Percentiles rank a stretch among this genome's conserved stretches.
Conservation (phyloP, 225 moss, liverwort and hornwort species). For the Sphagnum tenellum region DNA sequence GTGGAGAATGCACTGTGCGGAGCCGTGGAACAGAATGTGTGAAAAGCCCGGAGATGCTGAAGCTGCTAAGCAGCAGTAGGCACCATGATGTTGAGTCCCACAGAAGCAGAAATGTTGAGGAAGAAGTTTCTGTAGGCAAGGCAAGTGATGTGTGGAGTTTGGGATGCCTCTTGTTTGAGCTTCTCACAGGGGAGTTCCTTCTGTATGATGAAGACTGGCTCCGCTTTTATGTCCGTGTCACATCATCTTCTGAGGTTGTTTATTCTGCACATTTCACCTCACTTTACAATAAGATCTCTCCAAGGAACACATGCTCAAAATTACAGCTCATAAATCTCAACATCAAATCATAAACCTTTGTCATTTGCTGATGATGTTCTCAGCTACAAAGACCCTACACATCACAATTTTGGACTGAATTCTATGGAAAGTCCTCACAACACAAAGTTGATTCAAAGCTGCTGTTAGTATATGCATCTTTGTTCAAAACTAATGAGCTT, state of each 20-base stretch:
- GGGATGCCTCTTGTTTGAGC: constrained; percentile 81
- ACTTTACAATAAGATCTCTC: too few species aligned
- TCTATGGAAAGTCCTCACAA: too few species aligned
- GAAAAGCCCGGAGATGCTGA: constrained; percentile 93
- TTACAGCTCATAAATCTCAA: too few species aligned
- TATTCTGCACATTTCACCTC: not conserved
- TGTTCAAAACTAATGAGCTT: too few species aligned
- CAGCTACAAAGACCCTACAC: too few species aligned
- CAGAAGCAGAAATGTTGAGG: constrained; percentile 17
- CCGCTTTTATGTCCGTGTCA: constrained; percentile 86
- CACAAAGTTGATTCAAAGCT: too few species aligned
- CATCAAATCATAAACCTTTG: too few species aligned
- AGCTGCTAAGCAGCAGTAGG: constrained; percentile 31
- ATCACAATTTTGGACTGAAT: too few species aligned
- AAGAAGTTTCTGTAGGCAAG: constrained; percentile 47
- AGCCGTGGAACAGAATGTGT: constrained; percentile 90
- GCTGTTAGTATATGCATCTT: too few species aligned
- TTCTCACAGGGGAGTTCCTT: constrained; percentile 83
- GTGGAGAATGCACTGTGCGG: constrained; percentile 81
- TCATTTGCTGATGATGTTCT: too few species aligned
- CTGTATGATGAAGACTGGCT: constrained; percentile 90
- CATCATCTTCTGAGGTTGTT: constrained; percentile 48
- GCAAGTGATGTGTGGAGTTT: constrained; percentile 88
- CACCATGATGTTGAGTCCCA: constrained; percentile 10
- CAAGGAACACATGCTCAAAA: too few species aligned